Percentiles rank a stretch among this genome's conserved stretches.
These are phyloP conservation scores for Cucurbita ficifolia DNA, from an alignment of 306 rosid genomes.

Conservation along the genomic window DNA sequence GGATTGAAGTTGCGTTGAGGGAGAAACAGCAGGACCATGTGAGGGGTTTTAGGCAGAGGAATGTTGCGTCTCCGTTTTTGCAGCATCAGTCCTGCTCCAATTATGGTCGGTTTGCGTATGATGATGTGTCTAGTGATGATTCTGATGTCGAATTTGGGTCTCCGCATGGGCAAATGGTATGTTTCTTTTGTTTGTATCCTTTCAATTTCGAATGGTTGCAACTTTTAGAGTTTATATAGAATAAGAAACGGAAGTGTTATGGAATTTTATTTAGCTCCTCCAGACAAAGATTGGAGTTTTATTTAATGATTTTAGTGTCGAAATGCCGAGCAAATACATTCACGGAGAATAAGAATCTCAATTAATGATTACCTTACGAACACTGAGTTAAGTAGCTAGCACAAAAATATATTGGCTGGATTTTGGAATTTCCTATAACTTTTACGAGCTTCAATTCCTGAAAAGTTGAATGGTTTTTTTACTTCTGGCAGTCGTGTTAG, in stretches of 20 bases:
- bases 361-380: not conserved
- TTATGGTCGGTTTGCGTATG: conserved; percentile 63
- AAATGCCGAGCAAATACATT: not conserved
- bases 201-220: not conserved
- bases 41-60: conserved; percentile 13
- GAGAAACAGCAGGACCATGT: conserved; percentile 5
- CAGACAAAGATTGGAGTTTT: too few species aligned
- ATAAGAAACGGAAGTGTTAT: too few species aligned
- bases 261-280: not conserved
- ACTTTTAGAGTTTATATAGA: too few species aligned
- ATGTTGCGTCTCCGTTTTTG: conserved; percentile 26
- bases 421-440: not conserved
- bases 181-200: not conserved
- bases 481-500: not conserved
- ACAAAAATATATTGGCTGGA: not conserved
- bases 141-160: conserved; percentile 43
- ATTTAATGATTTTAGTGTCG: too few species aligned
- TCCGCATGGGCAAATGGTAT: conserved; percentile 40
- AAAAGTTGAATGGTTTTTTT: not conserved
- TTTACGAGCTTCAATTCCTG: not conserved
- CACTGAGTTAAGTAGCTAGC: not conserved
- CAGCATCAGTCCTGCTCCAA: conserved; percentile 31
- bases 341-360: not conserved
- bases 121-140: conserved; percentile 48
- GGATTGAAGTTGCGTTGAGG: conserved; percentile 14